Percentiles rank a stretch among this genome's conserved stretches.
These are phyloP conservation scores for Pilaira anomala DNA, from an alignment of 192 early-diverging fungal species.

Conservation along the genomic window DNA sequence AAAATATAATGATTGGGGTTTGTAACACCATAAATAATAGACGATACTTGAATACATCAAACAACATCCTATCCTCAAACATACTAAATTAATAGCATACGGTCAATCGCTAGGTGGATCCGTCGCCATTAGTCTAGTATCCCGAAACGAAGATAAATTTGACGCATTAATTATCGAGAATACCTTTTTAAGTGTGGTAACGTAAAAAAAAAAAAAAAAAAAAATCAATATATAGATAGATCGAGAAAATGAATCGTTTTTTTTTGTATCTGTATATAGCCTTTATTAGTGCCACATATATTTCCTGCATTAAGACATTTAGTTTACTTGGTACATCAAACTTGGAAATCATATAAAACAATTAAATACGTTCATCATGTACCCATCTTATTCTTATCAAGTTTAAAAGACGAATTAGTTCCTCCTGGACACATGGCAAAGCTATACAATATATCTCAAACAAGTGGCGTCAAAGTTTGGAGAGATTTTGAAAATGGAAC, in stretches of 20 bases:
- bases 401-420: conserved; percentile 82
- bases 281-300: conserved; percentile 82
- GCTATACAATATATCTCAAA: conserved; percentile 64
- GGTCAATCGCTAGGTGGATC: conserved; percentile 98
- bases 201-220: background rate
- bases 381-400: conserved; percentile 84
- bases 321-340: conserved; percentile 82
- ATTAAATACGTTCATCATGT: conserved; percentile 65
- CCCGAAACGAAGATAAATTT: conserved; percentile 73
- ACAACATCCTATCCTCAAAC: conserved; percentile 66
- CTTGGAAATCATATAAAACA: conserved; percentile 79
- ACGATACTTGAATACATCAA: conserved; percentile 83
- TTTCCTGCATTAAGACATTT: conserved; percentile 71
- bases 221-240: background rate
- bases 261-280: conserved; percentile 41
- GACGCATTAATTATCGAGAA: conserved; percentile 90
- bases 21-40: conserved; percentile 33
- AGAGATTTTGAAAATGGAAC: conserved; percentile 77
- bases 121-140: conserved; percentile 85
- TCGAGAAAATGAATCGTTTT: too few relatives aligned
- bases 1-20: conserved; percentile 2
- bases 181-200: conserved; percentile 87
- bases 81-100: conserved; percentile 85
- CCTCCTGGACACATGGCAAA: conserved; percentile 87
- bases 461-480: conserved; percentile 46